Conservation (phyloP, 2,329 filamentous ascomycete species). For the Penicillium fuscoglaucum region DNA sequence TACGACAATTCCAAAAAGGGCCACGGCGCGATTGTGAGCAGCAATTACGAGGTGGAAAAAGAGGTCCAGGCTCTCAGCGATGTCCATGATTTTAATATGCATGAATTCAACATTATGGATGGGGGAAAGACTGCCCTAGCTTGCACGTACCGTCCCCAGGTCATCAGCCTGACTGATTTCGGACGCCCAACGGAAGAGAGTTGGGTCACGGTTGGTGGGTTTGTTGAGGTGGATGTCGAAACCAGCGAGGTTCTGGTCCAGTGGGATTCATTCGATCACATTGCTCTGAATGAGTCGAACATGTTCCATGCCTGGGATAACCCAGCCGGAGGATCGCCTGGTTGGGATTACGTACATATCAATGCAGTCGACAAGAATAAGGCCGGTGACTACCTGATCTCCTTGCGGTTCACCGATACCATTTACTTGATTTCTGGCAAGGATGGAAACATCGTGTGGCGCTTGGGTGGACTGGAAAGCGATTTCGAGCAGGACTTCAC, state of each 20-base stretch:
- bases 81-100: conserved; percentile 40
- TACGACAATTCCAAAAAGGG: conserved; percentile 44
- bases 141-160: conserved; percentile 26
- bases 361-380: conserved; percentile 45
- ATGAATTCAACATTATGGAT: conserved; percentile 43
- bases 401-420: conserved; percentile 40
- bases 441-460: conserved; percentile 42
- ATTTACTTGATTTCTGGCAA: conserved; percentile 43
- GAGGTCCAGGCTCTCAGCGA: conserved; percentile 37
- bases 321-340: conserved; percentile 15
- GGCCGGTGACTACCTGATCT: conserved; percentile 44
- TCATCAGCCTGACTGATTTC: conserved; percentile 31
- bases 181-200: conserved; percentile 34
- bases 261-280: conserved; percentile 39
- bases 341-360: conserved; percentile 42
- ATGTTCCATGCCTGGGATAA: conserved; percentile 22
- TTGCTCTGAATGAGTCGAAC: conserved; percentile 36
- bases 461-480: conserved; percentile 37
- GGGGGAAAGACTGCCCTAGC: conserved; percentile 39
- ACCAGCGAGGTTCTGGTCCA: conserved; percentile 38
- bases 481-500: conserved; percentile 37
- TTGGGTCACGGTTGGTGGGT: conserved; percentile 37
- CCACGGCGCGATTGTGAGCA: conserved; percentile 51
- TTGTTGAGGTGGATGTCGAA: conserved; percentile 40
- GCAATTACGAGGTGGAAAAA: conserved; percentile 47